Conservation (phyloP, 2,329 filamentous ascomycete genomes). For the Botrytis cinerea region DNA sequence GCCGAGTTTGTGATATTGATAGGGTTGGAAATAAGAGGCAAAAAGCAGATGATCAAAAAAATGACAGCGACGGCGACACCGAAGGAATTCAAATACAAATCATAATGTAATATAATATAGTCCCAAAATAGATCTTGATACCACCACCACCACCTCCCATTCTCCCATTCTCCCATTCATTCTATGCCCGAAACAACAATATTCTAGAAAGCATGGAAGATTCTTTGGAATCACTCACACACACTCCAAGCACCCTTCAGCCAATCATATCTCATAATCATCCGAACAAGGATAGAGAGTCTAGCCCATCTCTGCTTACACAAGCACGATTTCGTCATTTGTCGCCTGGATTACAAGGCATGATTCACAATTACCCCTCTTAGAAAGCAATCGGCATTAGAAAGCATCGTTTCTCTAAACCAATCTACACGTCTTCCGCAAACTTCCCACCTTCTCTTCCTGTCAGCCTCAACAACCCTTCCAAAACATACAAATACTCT, state of each 20-base stretch:
- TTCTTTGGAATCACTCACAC: neutral
- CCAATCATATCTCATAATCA: neutral
- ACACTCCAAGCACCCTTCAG: neutral
- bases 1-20: neutral
- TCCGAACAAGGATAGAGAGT: neutral
- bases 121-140: neutral
- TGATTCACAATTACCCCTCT: neutral
- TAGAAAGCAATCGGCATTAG: constrained; percentile 28
- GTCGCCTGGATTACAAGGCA: neutral
- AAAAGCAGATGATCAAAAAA: neutral
- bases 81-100: neutral
- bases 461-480: neutral
- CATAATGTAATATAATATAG: neutral
- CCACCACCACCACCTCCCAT: too few relatives aligned
- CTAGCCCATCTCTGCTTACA: constrained; percentile 8
- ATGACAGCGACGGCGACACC: neutral
- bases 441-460: neutral
- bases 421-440: neutral
- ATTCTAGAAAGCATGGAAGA: neutral
- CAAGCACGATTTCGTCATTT: constrained; percentile 5
- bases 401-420: neutral
- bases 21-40: neutral
- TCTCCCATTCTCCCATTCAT: neutral
- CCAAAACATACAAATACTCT: constrained; percentile 9
- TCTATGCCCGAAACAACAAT: neutral